A percentile compares a stretch with the other conserved stretches of the same genome.
phyloP scores from a whole-genome alignment of 177 flowering plant species.

The Vitis hybrid region DNA sequence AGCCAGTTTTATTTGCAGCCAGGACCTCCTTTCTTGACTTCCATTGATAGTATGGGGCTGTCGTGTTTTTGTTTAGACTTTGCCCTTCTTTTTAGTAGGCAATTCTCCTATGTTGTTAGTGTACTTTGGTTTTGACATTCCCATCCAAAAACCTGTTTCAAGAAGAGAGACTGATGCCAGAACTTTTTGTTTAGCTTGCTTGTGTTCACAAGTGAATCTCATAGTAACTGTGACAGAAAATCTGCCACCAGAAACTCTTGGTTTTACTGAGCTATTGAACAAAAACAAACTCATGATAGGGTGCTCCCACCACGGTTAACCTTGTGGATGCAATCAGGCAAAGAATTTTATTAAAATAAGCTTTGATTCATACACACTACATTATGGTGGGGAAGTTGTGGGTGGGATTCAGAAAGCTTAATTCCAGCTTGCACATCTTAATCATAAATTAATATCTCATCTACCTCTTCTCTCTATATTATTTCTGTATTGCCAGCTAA shows the following conservation, averaged over 20 bases:
- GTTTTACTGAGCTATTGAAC: too few species aligned
- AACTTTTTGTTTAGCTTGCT: too few species aligned
- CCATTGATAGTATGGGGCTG: too few species aligned
- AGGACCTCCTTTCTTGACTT: too few species aligned
- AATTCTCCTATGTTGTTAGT: not conserved
- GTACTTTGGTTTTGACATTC: too few species aligned
- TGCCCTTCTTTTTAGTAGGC: not conserved
- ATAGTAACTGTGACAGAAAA: too few species aligned
- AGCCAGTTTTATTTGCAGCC: too few species aligned
- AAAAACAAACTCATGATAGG: too few species aligned
- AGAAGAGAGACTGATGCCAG: too few species aligned
- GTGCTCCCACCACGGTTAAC: too few species aligned
- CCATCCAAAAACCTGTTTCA: not conserved
- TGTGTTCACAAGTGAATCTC: too few species aligned
- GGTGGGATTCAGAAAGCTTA: not conserved
- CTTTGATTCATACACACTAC: not conserved
- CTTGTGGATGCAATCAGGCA: not conserved
- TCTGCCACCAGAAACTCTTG: too few species aligned
- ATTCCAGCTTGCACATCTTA: constrained; percentile 8
- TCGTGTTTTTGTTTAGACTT: not conserved
- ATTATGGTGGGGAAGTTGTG: not conserved
- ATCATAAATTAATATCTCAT: not conserved
- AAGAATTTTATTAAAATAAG: not conserved
- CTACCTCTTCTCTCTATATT: not conserved
- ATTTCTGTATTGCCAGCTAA: constrained; percentile 2